phyloP scores from a whole-genome alignment of 2,329 filamentous ascomycete species.

The Aureobasidium sp. region DNA sequence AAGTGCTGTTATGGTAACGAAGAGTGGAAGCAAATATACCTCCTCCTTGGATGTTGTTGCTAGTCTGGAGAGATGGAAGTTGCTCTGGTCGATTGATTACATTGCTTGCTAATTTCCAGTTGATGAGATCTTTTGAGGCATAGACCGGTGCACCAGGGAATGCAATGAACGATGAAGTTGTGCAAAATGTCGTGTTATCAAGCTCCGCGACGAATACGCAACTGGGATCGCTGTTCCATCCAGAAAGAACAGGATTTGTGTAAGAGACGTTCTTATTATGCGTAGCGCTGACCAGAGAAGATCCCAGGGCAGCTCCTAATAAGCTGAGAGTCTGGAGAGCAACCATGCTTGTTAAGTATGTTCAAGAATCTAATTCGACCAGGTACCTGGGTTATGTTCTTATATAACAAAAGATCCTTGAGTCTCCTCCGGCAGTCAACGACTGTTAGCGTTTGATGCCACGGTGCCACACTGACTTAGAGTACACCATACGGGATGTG shows the following conservation, averaged over 20 bases:
- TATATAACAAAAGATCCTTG: too few species aligned
- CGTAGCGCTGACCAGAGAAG: too few species aligned
- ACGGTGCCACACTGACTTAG: too few species aligned
- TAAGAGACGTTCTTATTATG: conserved; percentile 24
- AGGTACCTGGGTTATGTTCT: too few species aligned
- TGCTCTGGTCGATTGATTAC: conserved; percentile 41
- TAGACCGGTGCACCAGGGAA: conserved; percentile 54
- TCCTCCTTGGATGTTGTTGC: conserved; percentile 37
- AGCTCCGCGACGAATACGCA: conserved; percentile 45
- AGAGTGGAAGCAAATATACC: conserved; percentile 49
- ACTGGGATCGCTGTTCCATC: conserved; percentile 52
- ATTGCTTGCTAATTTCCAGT: conserved; percentile 44
- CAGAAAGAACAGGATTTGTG: conserved; percentile 52
- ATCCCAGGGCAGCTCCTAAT: too few species aligned
- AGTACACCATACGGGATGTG: too few species aligned
- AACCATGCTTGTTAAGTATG: too few species aligned
- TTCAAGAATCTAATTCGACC: too few species aligned
- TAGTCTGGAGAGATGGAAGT: conserved; percentile 43
- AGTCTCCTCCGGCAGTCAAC: too few species aligned
- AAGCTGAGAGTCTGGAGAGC: too few species aligned
- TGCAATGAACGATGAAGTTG: conserved; percentile 49
- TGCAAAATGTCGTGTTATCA: conserved; percentile 49
- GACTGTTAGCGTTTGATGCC: too few species aligned
- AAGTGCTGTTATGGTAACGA: conserved; percentile 43
- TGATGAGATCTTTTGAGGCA: conserved; percentile 47